Evolutionary conservation across 2,329 filamentous ascomycete species (phyloP).

Genomic region (Dendrostoma leiphaemia): DNA sequence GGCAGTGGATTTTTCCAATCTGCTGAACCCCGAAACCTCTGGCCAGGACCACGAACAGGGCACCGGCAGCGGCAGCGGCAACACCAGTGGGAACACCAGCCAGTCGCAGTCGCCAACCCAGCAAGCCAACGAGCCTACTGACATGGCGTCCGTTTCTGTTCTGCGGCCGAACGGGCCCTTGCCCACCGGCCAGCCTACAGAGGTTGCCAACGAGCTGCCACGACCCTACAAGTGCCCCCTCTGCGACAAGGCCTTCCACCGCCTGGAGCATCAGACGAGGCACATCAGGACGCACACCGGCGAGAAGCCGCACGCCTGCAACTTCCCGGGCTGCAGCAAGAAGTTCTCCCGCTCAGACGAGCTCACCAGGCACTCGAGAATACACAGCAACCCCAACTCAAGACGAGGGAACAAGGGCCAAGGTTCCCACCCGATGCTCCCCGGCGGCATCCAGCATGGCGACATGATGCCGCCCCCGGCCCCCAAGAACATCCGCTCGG

Average conservation of each 20-base stretch:
- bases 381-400: constrained; percentile 99
- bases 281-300: constrained; percentile 97
- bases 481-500: constrained; percentile 81
- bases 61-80: constrained; percentile 18
- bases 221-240: constrained; percentile 98
- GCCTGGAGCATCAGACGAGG: constrained; percentile 85
- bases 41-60: constrained; percentile 22
- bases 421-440: constrained; percentile 43
- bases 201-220: constrained; percentile 71
- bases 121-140: constrained; percentile 26
- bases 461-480: constrained; percentile 77
- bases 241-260: constrained; percentile 98
- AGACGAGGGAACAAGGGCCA: constrained; percentile 82
- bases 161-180: constrained; percentile 63
- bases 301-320: constrained; percentile 96
- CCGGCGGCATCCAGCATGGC: constrained; percentile 47
- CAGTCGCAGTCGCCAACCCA: constrained; percentile 27
- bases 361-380: constrained; percentile 92
- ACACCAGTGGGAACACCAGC: constrained; percentile 20
- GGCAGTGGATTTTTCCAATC: constrained; percentile 72
- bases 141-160: constrained; percentile 56
- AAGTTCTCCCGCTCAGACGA: constrained; percentile 96
- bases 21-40: constrained; percentile 62
- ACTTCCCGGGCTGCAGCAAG: constrained; percentile 87
- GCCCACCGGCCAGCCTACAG: constrained; percentile 58